A percentile compares a stretch with the other conserved stretches of the same genome.
Conservation (phyloP, 2,329 filamentous ascomycete species). For the Cladosporium sp. region DNA sequence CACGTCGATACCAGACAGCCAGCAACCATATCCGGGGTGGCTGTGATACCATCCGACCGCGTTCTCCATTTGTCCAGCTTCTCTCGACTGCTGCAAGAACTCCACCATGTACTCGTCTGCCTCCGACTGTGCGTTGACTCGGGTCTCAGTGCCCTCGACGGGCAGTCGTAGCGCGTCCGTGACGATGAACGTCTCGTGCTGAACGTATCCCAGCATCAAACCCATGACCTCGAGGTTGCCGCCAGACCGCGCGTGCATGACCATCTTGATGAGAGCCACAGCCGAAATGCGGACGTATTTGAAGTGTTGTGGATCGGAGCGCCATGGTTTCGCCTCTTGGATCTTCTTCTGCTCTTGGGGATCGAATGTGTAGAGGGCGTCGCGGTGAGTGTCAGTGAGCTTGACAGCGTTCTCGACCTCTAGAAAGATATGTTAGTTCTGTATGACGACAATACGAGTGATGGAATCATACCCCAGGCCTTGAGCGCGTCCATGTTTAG, state of each 20-base stretch:
- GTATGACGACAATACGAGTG: background rate
- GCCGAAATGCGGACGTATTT: slow-evolving; percentile 91
- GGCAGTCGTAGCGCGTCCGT: slow-evolving; percentile 92
- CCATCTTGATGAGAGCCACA: slow-evolving; percentile 95
- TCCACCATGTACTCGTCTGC: slow-evolving; percentile 96
- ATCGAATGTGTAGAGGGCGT: slow-evolving; percentile 88
- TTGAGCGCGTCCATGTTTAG: slow-evolving; percentile 49
- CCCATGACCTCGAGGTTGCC: slow-evolving; percentile 95
- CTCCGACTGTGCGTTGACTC: slow-evolving; percentile 93
- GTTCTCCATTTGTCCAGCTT: slow-evolving; percentile 80
- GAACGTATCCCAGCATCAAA: slow-evolving; percentile 92
- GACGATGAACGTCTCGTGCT: slow-evolving; percentile 81
- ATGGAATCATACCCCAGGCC: slow-evolving; percentile 56
- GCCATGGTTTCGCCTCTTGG: slow-evolving; percentile 70
- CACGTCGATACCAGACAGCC: slow-evolving; percentile 95
- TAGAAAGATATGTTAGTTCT: slow-evolving; percentile 40
- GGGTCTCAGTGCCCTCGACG: slow-evolving; percentile 96
- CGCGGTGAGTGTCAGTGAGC: slow-evolving; percentile 80
- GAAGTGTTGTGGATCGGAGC: slow-evolving; percentile 79
- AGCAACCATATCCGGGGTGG: slow-evolving; percentile 96
- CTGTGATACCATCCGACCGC: slow-evolving; percentile 98
- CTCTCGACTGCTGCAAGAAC: slow-evolving; percentile 74
- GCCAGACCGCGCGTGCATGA: slow-evolving; percentile 96
- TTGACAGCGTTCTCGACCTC: slow-evolving; percentile 83
- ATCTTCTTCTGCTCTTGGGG: slow-evolving; percentile 66